These are phyloP conservation scores for Hygrophila difformis DNA, from an alignment of 257 asterid genomes.

Conservation along the genomic window DNA sequence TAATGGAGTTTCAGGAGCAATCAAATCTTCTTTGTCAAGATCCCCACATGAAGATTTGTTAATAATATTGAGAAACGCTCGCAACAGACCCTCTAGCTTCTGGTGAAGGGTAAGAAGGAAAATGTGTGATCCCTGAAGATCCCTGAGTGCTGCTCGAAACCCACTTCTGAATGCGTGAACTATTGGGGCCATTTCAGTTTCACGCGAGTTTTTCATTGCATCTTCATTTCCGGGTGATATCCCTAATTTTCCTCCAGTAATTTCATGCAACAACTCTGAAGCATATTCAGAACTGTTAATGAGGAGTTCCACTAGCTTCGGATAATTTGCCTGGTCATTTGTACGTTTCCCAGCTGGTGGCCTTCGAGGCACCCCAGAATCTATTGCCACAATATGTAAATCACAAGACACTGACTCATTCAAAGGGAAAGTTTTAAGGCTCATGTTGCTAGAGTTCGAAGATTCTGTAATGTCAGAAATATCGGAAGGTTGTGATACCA, in stretches of 20 bases:
- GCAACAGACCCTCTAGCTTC: conserved; percentile 66
- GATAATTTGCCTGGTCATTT: conserved; percentile 83
- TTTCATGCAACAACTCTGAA: conserved; percentile 59
- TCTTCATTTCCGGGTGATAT: conserved; percentile 35
- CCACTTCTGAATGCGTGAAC: conserved; percentile 74
- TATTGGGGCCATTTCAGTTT: conserved; percentile 41
- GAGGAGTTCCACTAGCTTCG: conserved; percentile 88
- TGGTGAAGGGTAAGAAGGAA: conserved; percentile 91
- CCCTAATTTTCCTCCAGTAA: conserved; percentile 80
- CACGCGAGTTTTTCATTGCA: conserved; percentile 21
- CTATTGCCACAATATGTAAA: conserved; percentile 80
- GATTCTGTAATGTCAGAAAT: conserved; percentile 68
- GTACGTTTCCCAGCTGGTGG: conserved; percentile 99
- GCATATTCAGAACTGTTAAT: conserved; percentile 80
- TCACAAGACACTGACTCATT: conserved; percentile 34
- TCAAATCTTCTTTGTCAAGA: conserved; percentile 61
- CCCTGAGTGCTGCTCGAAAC: conserved; percentile 83
- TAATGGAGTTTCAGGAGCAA: conserved; percentile 54
- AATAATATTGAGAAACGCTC: conserved; percentile 53
- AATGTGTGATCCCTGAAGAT: conserved; percentile 92
- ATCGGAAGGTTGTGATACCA: conserved; percentile 67
- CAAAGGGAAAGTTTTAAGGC: conserved; percentile 43
- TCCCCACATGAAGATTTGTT: conserved; percentile 60
- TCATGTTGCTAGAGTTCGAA: conserved; percentile 57
- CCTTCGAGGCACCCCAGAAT: conserved; percentile 94